phyloP scores from a whole-genome alignment of 257 asterid genomes.

The Rhazya stricta region DNA sequence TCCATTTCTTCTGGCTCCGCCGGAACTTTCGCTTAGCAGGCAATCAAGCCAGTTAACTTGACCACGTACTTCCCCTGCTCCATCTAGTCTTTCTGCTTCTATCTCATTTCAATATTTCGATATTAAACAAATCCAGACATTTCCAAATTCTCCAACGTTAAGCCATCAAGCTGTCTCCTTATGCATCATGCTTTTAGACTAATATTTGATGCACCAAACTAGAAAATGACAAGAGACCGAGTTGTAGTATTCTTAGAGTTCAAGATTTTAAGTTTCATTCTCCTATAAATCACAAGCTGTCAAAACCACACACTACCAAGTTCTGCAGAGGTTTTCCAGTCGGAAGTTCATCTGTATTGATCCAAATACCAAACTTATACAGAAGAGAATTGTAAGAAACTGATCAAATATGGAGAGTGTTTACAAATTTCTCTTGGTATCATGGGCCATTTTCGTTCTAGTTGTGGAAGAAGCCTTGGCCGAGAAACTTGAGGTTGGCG shows the following conservation, averaged over 20 bases:
- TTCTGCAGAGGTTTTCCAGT: neutral
- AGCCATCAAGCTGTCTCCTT: neutral
- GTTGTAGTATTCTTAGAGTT: conserved; percentile 10
- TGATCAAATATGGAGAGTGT: conserved; percentile 13
- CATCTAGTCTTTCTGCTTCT: neutral
- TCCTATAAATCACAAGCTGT: neutral
- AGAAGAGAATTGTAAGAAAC: neutral
- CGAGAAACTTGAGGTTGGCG: conserved; percentile 56
- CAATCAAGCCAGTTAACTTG: neutral
- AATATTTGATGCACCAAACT: conserved; percentile 15
- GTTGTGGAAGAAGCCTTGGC: conserved; percentile 33
- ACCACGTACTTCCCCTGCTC: neutral
- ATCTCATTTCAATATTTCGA: neutral
- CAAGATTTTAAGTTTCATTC: conserved; percentile 1
- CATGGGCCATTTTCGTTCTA: neutral
- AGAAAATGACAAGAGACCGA: neutral
- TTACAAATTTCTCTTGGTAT: neutral
- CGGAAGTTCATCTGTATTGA: neutral
- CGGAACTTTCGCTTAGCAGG: conserved; percentile 4
- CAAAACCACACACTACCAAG: neutral
- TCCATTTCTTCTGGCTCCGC: conserved; percentile 2
- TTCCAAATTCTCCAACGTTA: neutral
- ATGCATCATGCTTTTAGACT: neutral
- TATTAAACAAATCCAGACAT: neutral
- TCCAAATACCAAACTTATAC: neutral